Conservation (phyloP, 2,329 filamentous ascomycete species). For the Ophiosphaerella narmari region DNA sequence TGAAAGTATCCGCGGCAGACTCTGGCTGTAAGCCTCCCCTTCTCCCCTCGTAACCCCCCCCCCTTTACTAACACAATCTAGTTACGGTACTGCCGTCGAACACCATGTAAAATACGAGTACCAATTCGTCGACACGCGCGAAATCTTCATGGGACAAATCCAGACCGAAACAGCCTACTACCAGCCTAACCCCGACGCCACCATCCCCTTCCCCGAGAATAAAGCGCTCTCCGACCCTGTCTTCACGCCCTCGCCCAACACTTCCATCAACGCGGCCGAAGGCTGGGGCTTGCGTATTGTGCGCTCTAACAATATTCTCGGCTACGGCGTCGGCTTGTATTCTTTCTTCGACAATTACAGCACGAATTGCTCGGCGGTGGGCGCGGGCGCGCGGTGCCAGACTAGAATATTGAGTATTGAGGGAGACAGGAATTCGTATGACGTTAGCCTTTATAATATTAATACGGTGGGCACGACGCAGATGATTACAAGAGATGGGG, state of each 20-base stretch:
- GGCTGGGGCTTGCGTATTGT: constrained; percentile 70
- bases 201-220: constrained; percentile 66
- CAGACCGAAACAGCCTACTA: constrained; percentile 89
- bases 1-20: constrained; percentile 55
- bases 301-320: constrained; percentile 58
- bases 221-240: constrained; percentile 67
- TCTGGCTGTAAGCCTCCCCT: constrained; percentile 56
- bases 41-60: constrained; percentile 56
- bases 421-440: constrained; percentile 35
- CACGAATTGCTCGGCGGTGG: constrained; percentile 35
- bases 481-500: constrained; percentile 53
- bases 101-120: constrained; percentile 75
- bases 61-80: constrained; percentile 9
- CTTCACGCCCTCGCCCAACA: constrained; percentile 63
- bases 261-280: constrained; percentile 39
- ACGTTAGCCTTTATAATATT: constrained; percentile 53
- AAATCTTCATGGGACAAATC: constrained; percentile 81
- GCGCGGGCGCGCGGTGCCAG: constrained; percentile 51
- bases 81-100: constrained; percentile 70
- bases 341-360: constrained; percentile 70
- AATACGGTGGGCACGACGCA: constrained; percentile 54
- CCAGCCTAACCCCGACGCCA: constrained; percentile 79
- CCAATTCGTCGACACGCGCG: constrained; percentile 75
- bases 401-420: constrained; percentile 55
- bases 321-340: constrained; percentile 70